Percentiles rank a stretch among this genome's conserved stretches.
Conservation (phyloP, 1,284 basidiomycete genomes). For the Leccinum fuscescens region DNA sequence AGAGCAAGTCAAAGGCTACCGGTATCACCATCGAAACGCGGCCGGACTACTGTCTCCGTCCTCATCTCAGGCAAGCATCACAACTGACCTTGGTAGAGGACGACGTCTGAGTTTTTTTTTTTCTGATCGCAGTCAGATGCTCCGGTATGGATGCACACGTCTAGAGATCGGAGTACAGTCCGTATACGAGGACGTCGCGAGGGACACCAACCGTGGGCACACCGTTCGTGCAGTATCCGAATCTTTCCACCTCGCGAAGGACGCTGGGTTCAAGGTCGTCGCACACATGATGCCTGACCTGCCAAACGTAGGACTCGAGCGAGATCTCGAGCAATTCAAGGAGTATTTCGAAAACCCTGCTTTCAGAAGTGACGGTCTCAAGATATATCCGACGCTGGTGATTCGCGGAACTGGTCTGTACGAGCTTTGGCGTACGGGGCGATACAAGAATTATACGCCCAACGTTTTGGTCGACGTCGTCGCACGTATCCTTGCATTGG, state of each 20-base stretch:
- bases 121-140: conserved; percentile 78
- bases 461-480: conserved; percentile 98
- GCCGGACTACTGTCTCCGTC: conserved; percentile 96
- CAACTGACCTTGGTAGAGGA: conserved; percentile 1
- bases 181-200: conserved; percentile 98
- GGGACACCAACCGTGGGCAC: conserved; percentile 97
- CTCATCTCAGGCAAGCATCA: conserved; percentile 75
- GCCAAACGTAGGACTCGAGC: conserved; percentile 95
- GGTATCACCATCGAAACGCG: conserved; percentile 99
- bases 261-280: conserved; percentile 99
- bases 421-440: conserved; percentile 93
- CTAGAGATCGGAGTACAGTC: conserved; percentile 99
- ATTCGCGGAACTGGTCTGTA: conserved; percentile 98
- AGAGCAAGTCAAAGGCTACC: conserved; percentile 97
- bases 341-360: conserved; percentile 99
- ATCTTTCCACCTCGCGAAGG: conserved; percentile 97
- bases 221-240: conserved; percentile 97
- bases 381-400: conserved; percentile 98
- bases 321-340: conserved; percentile 98
- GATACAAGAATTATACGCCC: conserved; percentile 99
- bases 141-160: conserved; percentile 97
- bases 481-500: conserved; percentile 92
- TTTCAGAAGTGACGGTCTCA: conserved; percentile 95
- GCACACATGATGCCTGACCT: conserved; percentile 99
- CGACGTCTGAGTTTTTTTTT: neutral